Base-by-base conservation (phyloP, 2,329 filamentous ascomycete genomes). In the Sporothrix euskadiensis region DNA sequence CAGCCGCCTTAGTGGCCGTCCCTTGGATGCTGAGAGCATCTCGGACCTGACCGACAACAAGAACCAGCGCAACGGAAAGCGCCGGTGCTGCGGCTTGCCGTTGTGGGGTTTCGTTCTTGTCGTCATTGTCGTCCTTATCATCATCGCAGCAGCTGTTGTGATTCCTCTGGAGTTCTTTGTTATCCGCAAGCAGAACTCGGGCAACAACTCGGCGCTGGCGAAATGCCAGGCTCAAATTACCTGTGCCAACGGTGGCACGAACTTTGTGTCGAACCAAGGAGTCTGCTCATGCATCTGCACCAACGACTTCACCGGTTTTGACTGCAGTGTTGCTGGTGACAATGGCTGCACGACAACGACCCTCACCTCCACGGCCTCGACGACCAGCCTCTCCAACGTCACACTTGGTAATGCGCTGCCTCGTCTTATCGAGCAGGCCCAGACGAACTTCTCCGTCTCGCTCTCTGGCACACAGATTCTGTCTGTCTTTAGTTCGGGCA, bases 211-310 rank as follows among this genome's bases (percentile, higher is more conserved):
- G 35, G 80, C 80, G 10, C 78, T 85, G 30, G 80, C 83, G 7
- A 80, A 85, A 74, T 97, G 94, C 80, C 85, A 88, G 76, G 82
- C 84, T 54, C 86, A 86, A 41, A 82, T 91, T 16, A 86, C 85
- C 0, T 98, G 95, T 79, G 83, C 88, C 71, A 97, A 98, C 76
- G 94, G 93, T 10, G 95, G 95, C 39, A 90, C 90, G 22, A 94
- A 90, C 72, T 88, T 95, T 19, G 82, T 94, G 26, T 76, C 77
- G 12, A 88, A 87, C 19, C 85, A 88, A 73, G 87, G 88, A 3
- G 84, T 87, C 26, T 98, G 95, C 82, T 91, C 91, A 14, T 99
- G 95, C 80, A 89, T 98, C 59, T 99, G 95, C 81, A 89, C 91
- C 30, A 94, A 96, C 78, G 94, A 94, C 1, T 98, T 95, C 80